Evolutionary conservation across 208 protist species (phyloP), one percentile per base, ranked within the genome.

Genomic region (Blastocrithidia nonstop): DNA sequence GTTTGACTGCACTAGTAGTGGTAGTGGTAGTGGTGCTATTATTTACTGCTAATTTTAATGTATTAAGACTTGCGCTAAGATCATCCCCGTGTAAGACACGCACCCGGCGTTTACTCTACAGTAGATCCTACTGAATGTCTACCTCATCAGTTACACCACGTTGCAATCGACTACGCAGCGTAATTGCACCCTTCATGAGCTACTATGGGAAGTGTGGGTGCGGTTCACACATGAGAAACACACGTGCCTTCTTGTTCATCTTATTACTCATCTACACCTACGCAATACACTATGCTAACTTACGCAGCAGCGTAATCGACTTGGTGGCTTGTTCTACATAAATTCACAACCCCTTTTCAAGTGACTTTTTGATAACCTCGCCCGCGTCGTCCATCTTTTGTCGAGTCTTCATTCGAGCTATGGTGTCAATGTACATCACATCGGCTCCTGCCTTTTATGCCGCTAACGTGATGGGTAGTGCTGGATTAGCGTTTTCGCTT

Each of bases 191-290:
- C 26, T 71, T 60, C 57, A 91, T 76, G 39, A 91, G 64, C 20
- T 46, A 61, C 50, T 84, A 76, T 19, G 82, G 82, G 51, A 91
- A 91, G 60, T 91, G 82, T 22, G 82, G 82, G 43, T 91, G 82
- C 9, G 82, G 82, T 60, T 91, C 82, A 56, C 82, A 88, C 82
- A 91, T 91, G 32, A 91, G 72, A 57, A 91, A 66, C 45, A 91
- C 59, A 24, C 82, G 71, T 29, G 77, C 55, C 46, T 61, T 57
- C 24, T 45, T 26, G 42, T 83, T 58, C 57, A 91, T 79, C 28
- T 54, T 68, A 0, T 57, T 55, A 1, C 45, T 37, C 17, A 44
- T 47, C 41, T 70, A 47, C 7, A 72, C 67, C 42, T 84, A 76
- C 23, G 39, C 52, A 40, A 91, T 76, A 54, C 70, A 78, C 27